Evolutionary conservation across 2,329 filamentous ascomycete genomes (phyloP), one percentile per base, ranked within the genome.

Genomic region (Aspergillus neotritici): DNA sequence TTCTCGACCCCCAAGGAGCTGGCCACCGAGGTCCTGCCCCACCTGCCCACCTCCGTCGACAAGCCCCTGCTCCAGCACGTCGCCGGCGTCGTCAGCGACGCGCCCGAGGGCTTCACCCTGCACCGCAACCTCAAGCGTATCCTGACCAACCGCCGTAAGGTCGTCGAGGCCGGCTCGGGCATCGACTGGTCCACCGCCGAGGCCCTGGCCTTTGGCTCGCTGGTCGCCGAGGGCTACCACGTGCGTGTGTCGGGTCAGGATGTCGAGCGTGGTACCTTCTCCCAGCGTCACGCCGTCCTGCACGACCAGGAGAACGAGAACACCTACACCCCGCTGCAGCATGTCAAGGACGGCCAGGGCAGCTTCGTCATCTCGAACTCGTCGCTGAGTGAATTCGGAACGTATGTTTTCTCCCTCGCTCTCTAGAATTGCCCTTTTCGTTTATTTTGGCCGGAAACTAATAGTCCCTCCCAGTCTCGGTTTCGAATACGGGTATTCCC

Each of bases 1-100:
- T 97, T 98, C 82, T 97, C 97, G 76, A 94, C 90, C 28, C 93
- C 93, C 60, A 97, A 96, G 77, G 93, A 98, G 55, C 77, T 98
- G 51, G 90, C 91, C 28, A 93, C 84, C 16, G 93, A 98, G 74
- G 83, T 97, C 35, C 77, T 98, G 40, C 90, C 91, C 39, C 93
- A 98, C 72, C 80, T 87, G 58, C 84, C 88, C 17, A 98, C 93
- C 31, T 86, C 82, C 38, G 83, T 97, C 34, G 82, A 86, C 50
- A 64, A 68, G 48, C 78, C 85, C 51, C 83, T 81, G 11, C 71
- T 97, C 48, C 80, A 87, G 67, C 83, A 89, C 68, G 88, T 98
- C 63, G 90, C 83, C 44, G 77, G 86, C 61, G 80, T 83, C 55
- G 88, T 97, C 61, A 84, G 87, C 55, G 77, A 75, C 51, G 75